A percentile compares a stretch with the other conserved stretches of the same genome.
Evolutionary conservation across 805 yeast species (phyloP).

Genomic region (Metschnikowia peoriensis): DNA sequence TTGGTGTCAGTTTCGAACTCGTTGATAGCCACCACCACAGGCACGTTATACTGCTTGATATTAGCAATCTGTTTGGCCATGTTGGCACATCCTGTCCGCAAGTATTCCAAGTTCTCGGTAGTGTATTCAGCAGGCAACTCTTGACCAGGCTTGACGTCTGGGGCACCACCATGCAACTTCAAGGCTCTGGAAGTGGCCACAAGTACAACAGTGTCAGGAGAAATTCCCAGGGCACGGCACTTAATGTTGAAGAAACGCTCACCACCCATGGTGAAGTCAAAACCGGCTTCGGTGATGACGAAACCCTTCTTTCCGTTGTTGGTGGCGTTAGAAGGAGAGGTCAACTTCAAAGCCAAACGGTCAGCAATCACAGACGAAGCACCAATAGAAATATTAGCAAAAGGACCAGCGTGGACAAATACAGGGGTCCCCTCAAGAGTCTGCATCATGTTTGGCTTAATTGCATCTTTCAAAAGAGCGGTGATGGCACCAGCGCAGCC

Average conservation of each 20-base stretch:
- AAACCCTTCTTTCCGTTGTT: constrained; percentile 61
- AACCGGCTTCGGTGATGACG: constrained; percentile 97
- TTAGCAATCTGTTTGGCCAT: constrained; percentile 87
- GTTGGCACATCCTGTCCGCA: constrained; percentile 80
- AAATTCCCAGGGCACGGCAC: constrained; percentile 85
- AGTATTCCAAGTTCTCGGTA: constrained; percentile 75
- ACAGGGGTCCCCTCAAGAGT: constrained; percentile 97
- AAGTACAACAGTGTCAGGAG: constrained; percentile 87
- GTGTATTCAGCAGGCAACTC: constrained; percentile 79
- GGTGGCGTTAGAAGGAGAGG: constrained; percentile 48
- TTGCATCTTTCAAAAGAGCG: constrained; percentile 91
- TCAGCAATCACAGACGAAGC: constrained; percentile 95
- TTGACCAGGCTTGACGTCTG: constrained; percentile 93
- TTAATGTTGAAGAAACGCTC: constrained; percentile 95
- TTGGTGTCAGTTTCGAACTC: constrained; percentile 78
- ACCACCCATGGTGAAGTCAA: constrained; percentile 99
- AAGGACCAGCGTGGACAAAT: constrained; percentile 96
- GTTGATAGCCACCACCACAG: constrained; percentile 94
- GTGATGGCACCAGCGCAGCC: constrained; percentile 96
- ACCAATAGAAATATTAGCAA: constrained; percentile 96
- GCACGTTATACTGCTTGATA: constrained; percentile 80
- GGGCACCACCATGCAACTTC: constrained; percentile 96
- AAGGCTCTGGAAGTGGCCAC: constrained; percentile 97
- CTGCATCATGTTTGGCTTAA: constrained; percentile 96
- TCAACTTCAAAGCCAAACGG: constrained; percentile 84